Evolutionary conservation across 2,329 filamentous ascomycete species (phyloP), one percentile per base, ranked within the genome.

Genomic region (Phoma sp.): DNA sequence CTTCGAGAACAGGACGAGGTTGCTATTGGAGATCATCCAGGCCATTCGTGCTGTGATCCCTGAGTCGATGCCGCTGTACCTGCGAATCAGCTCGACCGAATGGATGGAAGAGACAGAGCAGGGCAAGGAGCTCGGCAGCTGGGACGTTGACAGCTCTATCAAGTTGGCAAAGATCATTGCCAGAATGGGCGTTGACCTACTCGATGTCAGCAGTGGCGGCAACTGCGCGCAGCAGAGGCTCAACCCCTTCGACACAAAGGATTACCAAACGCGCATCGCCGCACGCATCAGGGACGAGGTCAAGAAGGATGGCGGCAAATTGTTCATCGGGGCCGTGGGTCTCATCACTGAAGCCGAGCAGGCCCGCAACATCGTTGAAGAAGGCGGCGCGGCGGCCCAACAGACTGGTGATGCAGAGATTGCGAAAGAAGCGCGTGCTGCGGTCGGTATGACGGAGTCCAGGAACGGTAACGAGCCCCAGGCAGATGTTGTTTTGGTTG

Each of bases 301-400:
- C 4, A 69, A 67, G 35, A 64, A 67, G 30, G 63, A 66, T 7
- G 73, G 74, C 1, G 72, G 75, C 27, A 64, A 68, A 9, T 71
- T 82, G 4, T 70, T 83, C 25, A 77, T 84, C 14, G 82, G 81
- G 2, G 80, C 81, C 2, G 81, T 84, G 1, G 82, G 81, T 0
- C 63, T 82, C 36, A 83, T 84, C 58, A 83, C 80, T 0, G 79
- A 83, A 50, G 79, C 81, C 0, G 76, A 82, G 44, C 79, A 82
- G 53, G 82, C 81, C 13, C 66, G 74, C 4, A 69, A 79, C 36
- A 80, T 83, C 35, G 75, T 73, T 2, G 67, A 72, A 42, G 67
- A 68, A 24, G 68, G 66, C 0, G 66, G 63, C 14, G 62, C 65
- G n/a, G 62, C 50, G 3, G 33, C 45, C 1, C 10, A 25, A 7